Evolutionary conservation across 306 rosid species (phyloP), one percentile per base, ranked within the genome.

Genomic region (Psophocarpus tetragonolobus): DNA sequence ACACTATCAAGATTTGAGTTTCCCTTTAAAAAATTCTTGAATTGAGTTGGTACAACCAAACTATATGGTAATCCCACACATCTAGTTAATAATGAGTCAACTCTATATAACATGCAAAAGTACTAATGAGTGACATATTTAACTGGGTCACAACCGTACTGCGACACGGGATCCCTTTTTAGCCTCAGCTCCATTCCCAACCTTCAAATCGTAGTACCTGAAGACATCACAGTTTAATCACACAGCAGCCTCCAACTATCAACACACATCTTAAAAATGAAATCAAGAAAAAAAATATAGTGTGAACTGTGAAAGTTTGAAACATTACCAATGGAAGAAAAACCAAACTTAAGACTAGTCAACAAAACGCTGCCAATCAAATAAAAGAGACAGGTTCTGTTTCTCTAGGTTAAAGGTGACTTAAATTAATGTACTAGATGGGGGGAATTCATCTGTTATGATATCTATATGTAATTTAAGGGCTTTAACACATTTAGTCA

Each of bases 151-250:
- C 96, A 90, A 90, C 90, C 97, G 79, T 90, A 94, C 98, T 84
- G 98, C 98, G 71, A 94, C 98, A 75, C 97, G 97, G 33, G 98
- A 92, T 85, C 98, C 98, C 74, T 84, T 89, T 84, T 81, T 91
- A 11, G 98, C 98, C 88, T 90, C 81, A 36, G 86, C 78, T 90
- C 98, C 98, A 75, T 50, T 21, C 33, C 98, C 98, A 39, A 92
- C 93, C 87, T 90, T 94, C 92, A 94, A 84, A 83, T 94, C 98
- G 78, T 94, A 94, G 90, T 92, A 94, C 93, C 97, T 92, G 88
- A 87, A 63, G 67, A 73, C 70, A 70, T 24, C 64, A 60, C 20
- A 82, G 30, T 71, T 81, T 82, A 82, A 53, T 82, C 75, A 56
- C 74, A 42, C 27, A 44, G 1, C 35, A 12, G 24, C 3, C 58